Conservation (phyloP, 2,329 filamentous ascomycete species). For the Aspergillus eucalypticola region DNA sequence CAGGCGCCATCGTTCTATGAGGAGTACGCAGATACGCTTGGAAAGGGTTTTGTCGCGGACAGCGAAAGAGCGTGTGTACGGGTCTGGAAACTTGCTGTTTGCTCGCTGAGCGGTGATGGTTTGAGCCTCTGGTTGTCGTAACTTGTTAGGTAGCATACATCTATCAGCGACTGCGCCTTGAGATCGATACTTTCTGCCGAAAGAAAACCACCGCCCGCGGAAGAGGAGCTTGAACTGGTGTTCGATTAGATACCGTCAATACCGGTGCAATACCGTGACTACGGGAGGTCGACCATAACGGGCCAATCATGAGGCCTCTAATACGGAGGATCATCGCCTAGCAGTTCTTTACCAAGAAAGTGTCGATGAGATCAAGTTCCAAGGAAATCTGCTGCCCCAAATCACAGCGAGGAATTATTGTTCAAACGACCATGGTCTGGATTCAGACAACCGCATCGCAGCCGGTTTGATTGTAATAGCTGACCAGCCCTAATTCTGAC, state of each 20-base stretch:
- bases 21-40: background rate
- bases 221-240: background rate
- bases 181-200: background rate
- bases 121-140: background rate
- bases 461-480: background rate
- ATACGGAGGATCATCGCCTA: background rate
- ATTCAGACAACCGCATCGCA: background rate
- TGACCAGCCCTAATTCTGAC: background rate
- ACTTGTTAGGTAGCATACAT: background rate
- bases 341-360: background rate
- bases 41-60: background rate
- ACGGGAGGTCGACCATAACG: background rate
- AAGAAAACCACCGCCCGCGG: background rate
- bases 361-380: background rate
- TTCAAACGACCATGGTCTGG: background rate
- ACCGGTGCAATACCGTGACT: background rate
- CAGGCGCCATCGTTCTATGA: slow-evolving; percentile 35
- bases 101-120: background rate
- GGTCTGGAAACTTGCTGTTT: background rate
- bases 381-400: background rate
- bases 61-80: background rate
- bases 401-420: background rate
- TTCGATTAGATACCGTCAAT: background rate
- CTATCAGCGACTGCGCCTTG: no score
- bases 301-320: background rate